phyloP scores from a whole-genome alignment of 805 yeast genomes.

The Lipomyces kockii region DNA sequence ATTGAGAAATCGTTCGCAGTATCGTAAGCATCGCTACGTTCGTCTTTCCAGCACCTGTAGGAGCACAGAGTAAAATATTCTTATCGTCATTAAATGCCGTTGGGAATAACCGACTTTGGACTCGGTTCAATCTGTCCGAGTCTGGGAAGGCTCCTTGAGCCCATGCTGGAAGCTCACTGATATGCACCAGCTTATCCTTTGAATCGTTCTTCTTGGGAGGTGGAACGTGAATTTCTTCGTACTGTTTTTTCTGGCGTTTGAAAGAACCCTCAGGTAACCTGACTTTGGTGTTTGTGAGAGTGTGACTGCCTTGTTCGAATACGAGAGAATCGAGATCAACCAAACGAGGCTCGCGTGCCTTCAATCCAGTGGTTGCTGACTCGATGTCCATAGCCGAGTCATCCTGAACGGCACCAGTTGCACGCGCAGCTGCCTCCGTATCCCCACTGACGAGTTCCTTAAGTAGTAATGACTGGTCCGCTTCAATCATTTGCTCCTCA shows the following conservation, averaged over 20 bases:
- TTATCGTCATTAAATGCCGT: constrained; percentile 63
- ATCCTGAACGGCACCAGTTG: constrained; percentile 42
- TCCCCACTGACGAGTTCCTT: constrained; percentile 49
- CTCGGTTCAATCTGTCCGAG: constrained; percentile 70
- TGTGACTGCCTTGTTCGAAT: constrained; percentile 74
- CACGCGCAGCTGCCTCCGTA: constrained; percentile 21
- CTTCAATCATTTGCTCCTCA: constrained; percentile 51
- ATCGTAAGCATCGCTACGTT: constrained; percentile 80
- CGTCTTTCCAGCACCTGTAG: constrained; percentile 67
- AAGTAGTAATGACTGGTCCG: constrained; percentile 51
- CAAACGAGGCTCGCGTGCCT: constrained; percentile 49
- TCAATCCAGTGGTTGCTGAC: not conserved
- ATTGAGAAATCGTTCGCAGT: constrained; percentile 59
- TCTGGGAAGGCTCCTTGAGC: constrained; percentile 74
- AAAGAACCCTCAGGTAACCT: constrained; percentile 83
- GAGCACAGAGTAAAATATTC: constrained; percentile 58
- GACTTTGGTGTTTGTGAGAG: constrained; percentile 68
- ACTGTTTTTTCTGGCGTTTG: constrained; percentile 69
- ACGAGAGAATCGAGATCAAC: constrained; percentile 67
- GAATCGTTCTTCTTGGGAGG: constrained; percentile 60
- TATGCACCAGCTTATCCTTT: constrained; percentile 56
- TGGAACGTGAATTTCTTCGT: constrained; percentile 93
- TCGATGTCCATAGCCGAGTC: constrained; percentile 18
- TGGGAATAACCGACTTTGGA: constrained; percentile 83
- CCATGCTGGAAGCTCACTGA: constrained; percentile 78